Base-by-base conservation (phyloP, 1,284 basidiomycete species). In the Trichosporon faecale region DNA sequence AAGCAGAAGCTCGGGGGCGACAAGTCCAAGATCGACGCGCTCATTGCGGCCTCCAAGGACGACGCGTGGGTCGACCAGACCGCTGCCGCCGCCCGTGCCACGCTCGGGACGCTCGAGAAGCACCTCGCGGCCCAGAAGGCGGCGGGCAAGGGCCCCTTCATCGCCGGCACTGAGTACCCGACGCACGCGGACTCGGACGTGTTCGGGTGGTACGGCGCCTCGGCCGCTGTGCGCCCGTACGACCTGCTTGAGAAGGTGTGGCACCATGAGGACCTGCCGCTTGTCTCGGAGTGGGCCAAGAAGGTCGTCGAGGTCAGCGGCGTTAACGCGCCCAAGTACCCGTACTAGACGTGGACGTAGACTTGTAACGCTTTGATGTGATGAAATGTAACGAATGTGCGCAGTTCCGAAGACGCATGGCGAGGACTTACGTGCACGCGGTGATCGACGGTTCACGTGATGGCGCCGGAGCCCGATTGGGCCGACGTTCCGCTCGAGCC, bases 1-100 rank as follows among this genome's bases (percentile, higher is more conserved):
- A 70, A 67, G 37, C 63, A 67, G 63, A 76, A 76, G 71, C 72
- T 73, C 66, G 68, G 64, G 27, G 72, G 68, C 25, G 70, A 73
- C 68, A 23, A 64, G 21, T 27, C 64, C 60, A 72, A 67, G 57
- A 63, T 70, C n/a, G 49, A 68, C 25, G 40, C 25, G 8, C 61
- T 70, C 21, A 9, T 68, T n/a, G 8, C 16, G 2, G 40, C 49
- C 9, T 16, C 18, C 23, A 27, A 65, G 23, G 65, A 68, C 37
- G 61, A 65, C 2, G 33, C 31, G 27, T 68, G 33, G n/a, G 60
- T 70, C n/a, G 66, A 70, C 21, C 9, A n/a, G n/a, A 67, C 68
- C 65, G 25, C 64, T 0, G 67, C 60, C 12, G 61, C 44, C 5
- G 64, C 61, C n/a, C 66, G 27, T 0, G 64, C 8, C 25, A 52